phyloP scores from a whole-genome alignment of 1,284 basidiomycete species.

The Limonomyces culmigenus region DNA sequence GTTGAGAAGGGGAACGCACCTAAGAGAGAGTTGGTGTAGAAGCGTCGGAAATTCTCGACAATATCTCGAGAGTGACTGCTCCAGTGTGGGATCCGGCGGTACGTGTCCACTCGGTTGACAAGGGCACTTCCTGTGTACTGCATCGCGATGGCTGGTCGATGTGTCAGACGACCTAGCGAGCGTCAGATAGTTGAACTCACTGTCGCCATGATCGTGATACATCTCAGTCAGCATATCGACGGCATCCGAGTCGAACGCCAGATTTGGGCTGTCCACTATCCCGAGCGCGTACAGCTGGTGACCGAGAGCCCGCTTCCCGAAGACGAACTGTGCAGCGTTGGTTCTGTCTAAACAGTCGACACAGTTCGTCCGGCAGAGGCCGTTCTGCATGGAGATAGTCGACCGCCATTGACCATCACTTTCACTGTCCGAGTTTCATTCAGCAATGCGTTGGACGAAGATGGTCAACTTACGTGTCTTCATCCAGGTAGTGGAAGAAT shows the following conservation, averaged over 20 bases:
- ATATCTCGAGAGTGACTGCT: conserved; percentile 96
- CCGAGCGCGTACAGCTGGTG: conserved; percentile 95
- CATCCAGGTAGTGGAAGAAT: conserved; percentile 50
- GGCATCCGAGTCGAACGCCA: conserved; percentile 90
- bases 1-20: conserved; percentile 24
- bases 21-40: conserved; percentile 89
- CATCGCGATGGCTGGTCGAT: conserved; percentile 64
- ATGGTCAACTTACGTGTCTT: too few species aligned
- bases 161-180: background rate
- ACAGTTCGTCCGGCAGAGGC: conserved; percentile 82
- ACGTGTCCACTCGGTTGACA: conserved; percentile 95
- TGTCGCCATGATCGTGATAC: conserved; percentile 96
- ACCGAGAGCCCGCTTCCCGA: conserved; percentile 88
- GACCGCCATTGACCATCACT: conserved; percentile 8
- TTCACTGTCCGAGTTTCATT: conserved; percentile 17
- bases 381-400: conserved; percentile 75
- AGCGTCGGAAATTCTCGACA: conserved; percentile 90
- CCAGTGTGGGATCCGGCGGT: conserved; percentile 93
- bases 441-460: conserved; percentile 26
- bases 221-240: conserved; percentile 97
- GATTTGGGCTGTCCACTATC: conserved; percentile 65
- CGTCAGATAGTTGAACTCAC: conserved; percentile 25
- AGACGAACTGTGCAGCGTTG: conserved; percentile 95
- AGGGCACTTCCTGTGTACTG: conserved; percentile 95
- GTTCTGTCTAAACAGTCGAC: conserved; percentile 97